Base-by-base conservation (phyloP, 495 filamentous ascomycete genomes). In the Margaritispora aquatica region DNA sequence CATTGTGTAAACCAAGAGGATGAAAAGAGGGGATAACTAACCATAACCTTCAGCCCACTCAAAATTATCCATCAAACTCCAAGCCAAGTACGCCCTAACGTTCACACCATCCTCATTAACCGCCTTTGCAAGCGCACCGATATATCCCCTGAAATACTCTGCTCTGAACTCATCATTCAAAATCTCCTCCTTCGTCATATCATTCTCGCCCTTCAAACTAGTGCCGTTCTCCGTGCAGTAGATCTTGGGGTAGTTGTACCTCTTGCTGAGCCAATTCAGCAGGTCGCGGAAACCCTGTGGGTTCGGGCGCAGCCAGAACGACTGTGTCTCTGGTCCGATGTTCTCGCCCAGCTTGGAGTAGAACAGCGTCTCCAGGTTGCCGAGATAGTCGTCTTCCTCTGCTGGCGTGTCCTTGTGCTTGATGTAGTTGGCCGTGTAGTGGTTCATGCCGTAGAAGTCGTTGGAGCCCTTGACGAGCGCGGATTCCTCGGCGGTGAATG, bases 201-300 rank as follows among this genome's bases (percentile, higher is more conserved):
- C 86, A 68, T 88, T 92, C 77, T 91, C 88, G 44, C 86, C 87
- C 66, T 88, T 86, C 65, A 89, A 74, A 61, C 83, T 85, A 2
- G 88, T 91, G 20, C 89, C 88, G 72, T 89, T 91, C 78, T 91
- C 89, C 0, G 88, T 93, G 56, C 90, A 86, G 70, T 88, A 89
- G 70, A 92, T 89, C 67, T 83, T 82, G 23, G 88, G 88, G 60
- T 84, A 72, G 34, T 76, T 78, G 71, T 91, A 92, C 4, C 89
- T 80, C 65, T 89, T 85, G 70, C 82, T 86, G 57, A 93, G 79
- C 88, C 88, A 93, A 67, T 83, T 84, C 62, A 92, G 75, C 57
- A 92, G 75, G 65, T 88, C 84, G 51, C 87, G 78, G 80, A 91
- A 93, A 0, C 88, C 89, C 44, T 82, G 73, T 1, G 86, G 79